Evolutionary conservation across 2,329 filamentous ascomycete species (phyloP).

Genomic region (Colletotrichum costaricense): DNA sequence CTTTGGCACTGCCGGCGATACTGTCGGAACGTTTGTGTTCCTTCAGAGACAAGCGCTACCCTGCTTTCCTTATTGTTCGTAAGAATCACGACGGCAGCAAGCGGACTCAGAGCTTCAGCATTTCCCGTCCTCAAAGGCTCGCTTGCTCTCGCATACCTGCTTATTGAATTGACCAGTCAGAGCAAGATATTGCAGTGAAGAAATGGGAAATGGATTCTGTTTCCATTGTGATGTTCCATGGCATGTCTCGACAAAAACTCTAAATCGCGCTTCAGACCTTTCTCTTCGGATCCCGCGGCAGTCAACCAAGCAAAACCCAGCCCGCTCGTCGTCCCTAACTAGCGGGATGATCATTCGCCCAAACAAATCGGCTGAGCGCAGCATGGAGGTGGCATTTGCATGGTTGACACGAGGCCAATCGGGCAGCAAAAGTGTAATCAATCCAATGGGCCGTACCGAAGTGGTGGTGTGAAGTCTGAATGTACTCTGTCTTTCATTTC

Average conservation of each 20-base stretch:
- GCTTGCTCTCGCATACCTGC: too few species aligned
- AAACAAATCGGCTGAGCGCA: neutral
- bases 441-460: conserved; percentile 22
- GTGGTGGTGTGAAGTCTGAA: conserved; percentile 12
- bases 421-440: neutral
- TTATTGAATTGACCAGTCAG: too few species aligned
- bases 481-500: conserved; percentile 30
- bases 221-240: neutral
- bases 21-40: too few species aligned
- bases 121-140: too few species aligned
- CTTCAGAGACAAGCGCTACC: too few species aligned
- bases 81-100: too few species aligned
- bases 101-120: too few species aligned
- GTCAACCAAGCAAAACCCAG: neutral
- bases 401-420: neutral
- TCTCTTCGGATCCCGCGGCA: neutral
- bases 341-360: neutral
- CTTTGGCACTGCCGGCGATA: too few species aligned
- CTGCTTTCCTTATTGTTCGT: too few species aligned
- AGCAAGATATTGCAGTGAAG: too few species aligned
- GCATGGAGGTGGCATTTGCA: neutral
- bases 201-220: neutral
- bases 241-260: neutral
- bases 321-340: neutral
- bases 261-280: neutral